Percentiles rank a stretch among this genome's conserved stretches.
These are phyloP conservation scores for Trametes polyzona DNA, from an alignment of 1,284 basidiomycete genomes.

Conservation along the genomic window DNA sequence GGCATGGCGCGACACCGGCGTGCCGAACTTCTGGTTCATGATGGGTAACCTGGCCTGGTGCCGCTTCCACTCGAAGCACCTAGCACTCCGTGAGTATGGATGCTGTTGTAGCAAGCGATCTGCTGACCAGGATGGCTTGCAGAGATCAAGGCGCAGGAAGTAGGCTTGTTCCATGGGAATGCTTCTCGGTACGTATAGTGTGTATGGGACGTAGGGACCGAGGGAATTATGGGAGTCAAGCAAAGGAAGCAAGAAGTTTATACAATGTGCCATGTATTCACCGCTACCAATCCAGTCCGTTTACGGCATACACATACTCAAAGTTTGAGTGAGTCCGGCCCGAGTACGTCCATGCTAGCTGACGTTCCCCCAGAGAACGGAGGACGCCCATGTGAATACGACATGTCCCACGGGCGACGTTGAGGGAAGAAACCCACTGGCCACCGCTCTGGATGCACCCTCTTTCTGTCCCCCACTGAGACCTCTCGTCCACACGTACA, in stretches of 20 bases:
- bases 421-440: background rate
- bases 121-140: background rate
- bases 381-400: background rate
- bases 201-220: background rate
- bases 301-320: background rate
- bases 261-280: background rate
- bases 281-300: background rate
- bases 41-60: constrained; percentile 40
- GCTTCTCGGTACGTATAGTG: background rate
- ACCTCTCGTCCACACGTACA: background rate
- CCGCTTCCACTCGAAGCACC: constrained; percentile 44
- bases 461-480: background rate
- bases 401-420: background rate
- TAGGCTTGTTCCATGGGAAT: background rate
- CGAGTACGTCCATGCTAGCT: background rate
- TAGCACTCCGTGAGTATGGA: constrained; percentile 42
- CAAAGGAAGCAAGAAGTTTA: background rate
- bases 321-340: background rate
- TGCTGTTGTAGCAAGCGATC: no score
- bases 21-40: constrained; percentile 35
- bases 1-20: constrained; percentile 34
- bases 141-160: constrained; percentile 23
- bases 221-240: background rate
- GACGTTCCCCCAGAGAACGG: background rate
- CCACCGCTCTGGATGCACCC: background rate